Evolutionary conservation across 805 yeast genomes (phyloP), one percentile per base, ranked within the genome.

Genomic region (Yamadazyma tumulicola): DNA sequence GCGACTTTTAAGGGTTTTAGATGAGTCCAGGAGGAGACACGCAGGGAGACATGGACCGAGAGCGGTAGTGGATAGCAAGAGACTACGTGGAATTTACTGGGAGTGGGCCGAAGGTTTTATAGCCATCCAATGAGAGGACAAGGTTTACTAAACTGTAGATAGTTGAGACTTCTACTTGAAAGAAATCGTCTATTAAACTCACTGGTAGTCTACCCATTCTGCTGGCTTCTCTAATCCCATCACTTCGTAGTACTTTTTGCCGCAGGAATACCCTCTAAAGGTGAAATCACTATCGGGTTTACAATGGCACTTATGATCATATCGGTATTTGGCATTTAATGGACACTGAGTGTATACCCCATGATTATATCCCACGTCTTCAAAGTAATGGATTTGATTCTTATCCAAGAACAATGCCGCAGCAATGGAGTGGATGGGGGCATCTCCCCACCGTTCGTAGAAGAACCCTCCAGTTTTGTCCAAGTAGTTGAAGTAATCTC

Each of bases 381-480:
- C 83, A 51, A 85, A 85, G 61, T 74, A 82, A 57, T 82, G 88
- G 15, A 85, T 57, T 49, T 82, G 72, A 19, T 67, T 60, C 47
- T 68, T 67, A n/a, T 77, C 72, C 32, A 80, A 56, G 50, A 84
- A 69, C 29, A 81, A 60, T 1, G 87, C 59, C 3, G 78, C 85
- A 2, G 86, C 94, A 35, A 85, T 72, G 1, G 93, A 76, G 60
- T 85, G 94, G 13, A 85, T 76, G 5, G 95, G 95, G 0, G 95
- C 95, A 59, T 85, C 95, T 15, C 95, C 95, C 94, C 95, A 86
- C 47, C 95, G 71, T 61, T 85, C 91, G 53, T 84, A 83, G 57
- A 77, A 85, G 54, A 85, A 85, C 1, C 94, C 94, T 38, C 93
- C 93, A 4, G 74, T 57, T 30, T 57, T 43, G 53, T 85, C 94